Evolutionary conservation across 306 rosid species (phyloP), one percentile per base, ranked within the genome.

Genomic region (Cucumis cinereus): DNA sequence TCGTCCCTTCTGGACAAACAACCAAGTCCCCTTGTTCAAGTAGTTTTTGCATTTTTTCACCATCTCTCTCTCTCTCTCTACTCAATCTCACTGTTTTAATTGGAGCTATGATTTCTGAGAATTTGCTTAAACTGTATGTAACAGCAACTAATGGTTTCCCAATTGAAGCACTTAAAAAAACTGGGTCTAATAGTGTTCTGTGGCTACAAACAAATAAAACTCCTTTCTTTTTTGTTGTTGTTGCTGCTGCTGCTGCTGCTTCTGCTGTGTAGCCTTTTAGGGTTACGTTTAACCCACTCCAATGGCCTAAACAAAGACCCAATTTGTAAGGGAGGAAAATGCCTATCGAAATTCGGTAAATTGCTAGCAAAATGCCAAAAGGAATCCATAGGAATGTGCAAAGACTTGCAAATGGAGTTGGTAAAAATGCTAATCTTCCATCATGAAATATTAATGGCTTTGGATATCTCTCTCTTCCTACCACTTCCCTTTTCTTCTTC

Each of bases 1-100:
- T 94, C 75, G 99, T 94, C 73, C 99, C 99, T 81, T 94, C 99
- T 24, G 99, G 99, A 54, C 99, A 94, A 6, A 94, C 99, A 24
- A 92, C 97, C 81, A 94, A 80, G 52, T 94, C 97, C 4, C 97
- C 99, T 86, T 90, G 85, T 1, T 36, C 77, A 0, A 94, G 85
- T 12, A 90, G 33, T 36, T 24, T 84, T 78, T 85, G 75, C 97
- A 94, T 94, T 4, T 93, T 83, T 2, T 85, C 78, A 4, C 95
- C 95, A 49, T 94, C 99, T 72, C 82, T 68, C 12, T 68, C 80
- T 63, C 99, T 81, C 66, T 94, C 91, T 54, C 99, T 85, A 35
- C 93, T 86, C 73, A 90, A 74, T 20, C 96, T 85, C 73, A 88
- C 91, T 0, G 96, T 90, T 62, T 68, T 83, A 3, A 90, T 84